These are phyloP conservation scores for Colletotrichum paranaense DNA, from an alignment of 2,329 filamentous ascomycete genomes.

Conservation along the genomic window DNA sequence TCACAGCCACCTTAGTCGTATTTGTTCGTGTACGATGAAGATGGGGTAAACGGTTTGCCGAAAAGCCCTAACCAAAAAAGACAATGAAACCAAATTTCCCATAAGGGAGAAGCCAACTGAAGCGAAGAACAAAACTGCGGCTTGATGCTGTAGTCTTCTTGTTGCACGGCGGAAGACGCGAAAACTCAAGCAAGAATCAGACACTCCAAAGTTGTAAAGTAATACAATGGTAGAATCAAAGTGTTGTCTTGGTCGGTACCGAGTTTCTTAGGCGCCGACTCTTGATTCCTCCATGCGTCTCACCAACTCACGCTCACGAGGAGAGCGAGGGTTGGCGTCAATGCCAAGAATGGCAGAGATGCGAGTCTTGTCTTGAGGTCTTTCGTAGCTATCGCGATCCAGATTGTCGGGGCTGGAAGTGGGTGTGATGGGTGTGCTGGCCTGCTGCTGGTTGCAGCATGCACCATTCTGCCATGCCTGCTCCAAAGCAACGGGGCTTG, in stretches of 20 bases:
- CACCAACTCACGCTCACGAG: constrained; percentile 68
- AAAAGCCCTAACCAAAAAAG: constrained; percentile 1
- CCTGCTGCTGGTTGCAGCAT: constrained; percentile 52
- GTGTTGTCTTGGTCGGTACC: constrained; percentile 42
- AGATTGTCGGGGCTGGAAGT: constrained; percentile 60
- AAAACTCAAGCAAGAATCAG: constrained; percentile 23
- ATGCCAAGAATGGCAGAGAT: constrained; percentile 73
- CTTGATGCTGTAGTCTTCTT: constrained; percentile 25
- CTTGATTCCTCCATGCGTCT: constrained; percentile 66
- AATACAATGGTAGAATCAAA: constrained; percentile 34
- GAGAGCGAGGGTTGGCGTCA: constrained; percentile 67
- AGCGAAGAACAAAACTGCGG: constrained; percentile 27
- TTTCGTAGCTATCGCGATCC: constrained; percentile 55
- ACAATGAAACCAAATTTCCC: neutral
- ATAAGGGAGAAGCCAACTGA: constrained; percentile 9
- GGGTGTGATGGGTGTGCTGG: constrained; percentile 63
- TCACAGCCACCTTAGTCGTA: constrained; percentile 8
- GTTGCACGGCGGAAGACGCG: constrained; percentile 4
- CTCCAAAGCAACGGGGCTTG: constrained; percentile 73
- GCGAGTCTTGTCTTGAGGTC: constrained; percentile 64
- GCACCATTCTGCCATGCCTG: constrained; percentile 72
- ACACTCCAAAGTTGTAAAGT: constrained; percentile 29
- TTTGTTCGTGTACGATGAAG: constrained; percentile 29
- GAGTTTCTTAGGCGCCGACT: constrained; percentile 39
- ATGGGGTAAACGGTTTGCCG: neutral